phyloP scores from a whole-genome alignment of 202 grass and related monocot genomes.

The Digitaria exilis region DNA sequence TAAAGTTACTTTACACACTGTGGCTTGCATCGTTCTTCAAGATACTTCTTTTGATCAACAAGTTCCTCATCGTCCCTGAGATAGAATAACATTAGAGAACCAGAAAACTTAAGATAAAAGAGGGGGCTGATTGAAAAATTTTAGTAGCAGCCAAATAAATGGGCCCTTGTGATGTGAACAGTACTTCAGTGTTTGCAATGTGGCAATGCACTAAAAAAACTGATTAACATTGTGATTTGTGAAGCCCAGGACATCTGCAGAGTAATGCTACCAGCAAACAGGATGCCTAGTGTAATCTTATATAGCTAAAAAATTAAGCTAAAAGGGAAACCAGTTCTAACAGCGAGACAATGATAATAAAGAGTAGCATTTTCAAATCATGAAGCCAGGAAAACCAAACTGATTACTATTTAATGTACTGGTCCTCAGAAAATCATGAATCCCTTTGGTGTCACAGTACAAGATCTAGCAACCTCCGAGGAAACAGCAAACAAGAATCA shows the following conservation, averaged over 20 bases:
- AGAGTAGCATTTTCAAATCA: background rate
- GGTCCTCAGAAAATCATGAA: background rate
- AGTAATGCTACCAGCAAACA: background rate
- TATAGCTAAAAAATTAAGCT: background rate
- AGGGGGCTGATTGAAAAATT: background rate
- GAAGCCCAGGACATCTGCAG: background rate
- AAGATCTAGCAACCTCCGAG: background rate
- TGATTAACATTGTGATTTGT: background rate
- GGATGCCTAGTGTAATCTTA: background rate
- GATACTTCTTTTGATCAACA: slow-evolving; percentile 67
- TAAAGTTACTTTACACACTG: slow-evolving; percentile 64
- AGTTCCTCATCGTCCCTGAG: slow-evolving; percentile 60
- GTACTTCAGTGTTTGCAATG: background rate
- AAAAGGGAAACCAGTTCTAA: background rate
- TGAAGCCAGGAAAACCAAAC: background rate
- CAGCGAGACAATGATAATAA: background rate
- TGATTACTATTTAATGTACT: background rate
- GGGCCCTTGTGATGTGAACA: slow-evolving; percentile 6
- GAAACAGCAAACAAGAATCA: background rate
- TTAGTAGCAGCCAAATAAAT: too few species aligned
- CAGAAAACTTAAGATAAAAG: background rate
- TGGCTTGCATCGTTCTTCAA: slow-evolving; percentile 71
- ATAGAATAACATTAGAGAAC: slow-evolving; percentile 14
- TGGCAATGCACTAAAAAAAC: background rate
- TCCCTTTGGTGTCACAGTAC: background rate